phyloP scores from a whole-genome alignment of 208 protist genomes.

The Cochliopodium minus region DNA sequence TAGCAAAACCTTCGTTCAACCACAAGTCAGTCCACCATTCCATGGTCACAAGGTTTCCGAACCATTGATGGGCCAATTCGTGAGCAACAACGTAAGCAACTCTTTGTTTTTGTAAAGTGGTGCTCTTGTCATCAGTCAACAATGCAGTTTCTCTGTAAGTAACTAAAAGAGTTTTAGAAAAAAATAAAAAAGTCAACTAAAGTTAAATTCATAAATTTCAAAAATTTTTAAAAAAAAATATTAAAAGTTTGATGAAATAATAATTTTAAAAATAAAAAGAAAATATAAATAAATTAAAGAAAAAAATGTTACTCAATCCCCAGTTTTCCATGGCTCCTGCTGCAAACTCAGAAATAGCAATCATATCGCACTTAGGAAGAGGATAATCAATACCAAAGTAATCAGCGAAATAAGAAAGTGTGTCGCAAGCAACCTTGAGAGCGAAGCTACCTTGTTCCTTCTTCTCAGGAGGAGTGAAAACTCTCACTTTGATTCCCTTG shows the following conservation, averaged over 20 bases:
- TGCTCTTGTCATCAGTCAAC: constrained; percentile 31
- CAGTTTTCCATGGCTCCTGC: constrained; percentile 93
- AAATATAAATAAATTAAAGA: neutral
- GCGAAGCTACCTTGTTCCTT: constrained; percentile 42
- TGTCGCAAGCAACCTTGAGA: constrained; percentile 40
- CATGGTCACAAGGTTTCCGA: constrained; percentile 92
- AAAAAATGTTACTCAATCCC: constrained; percentile 32
- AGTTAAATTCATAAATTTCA: too few species aligned
- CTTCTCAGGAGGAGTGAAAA: constrained; percentile 49
- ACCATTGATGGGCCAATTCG: constrained; percentile 87
- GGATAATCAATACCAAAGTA: constrained; percentile 62
- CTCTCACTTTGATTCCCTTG: constrained; percentile 42
- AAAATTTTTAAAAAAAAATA: too few species aligned
- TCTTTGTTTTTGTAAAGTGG: constrained; percentile 27
- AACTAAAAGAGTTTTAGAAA: too few species aligned
- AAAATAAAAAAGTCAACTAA: too few species aligned
- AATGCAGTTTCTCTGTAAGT: constrained; percentile 70
- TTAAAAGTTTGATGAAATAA: too few species aligned
- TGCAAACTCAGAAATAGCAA: constrained; percentile 75
- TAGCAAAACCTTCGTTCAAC: constrained; percentile 90
- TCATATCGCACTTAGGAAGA: constrained; percentile 77
- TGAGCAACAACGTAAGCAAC: constrained; percentile 65
- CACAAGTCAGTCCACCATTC: constrained; percentile 88
- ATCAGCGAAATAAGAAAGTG: constrained; percentile 50
- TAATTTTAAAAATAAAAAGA: too few species aligned